These are phyloP conservation scores for Peronospora belbahrii DNA, from an alignment of 352 stramenopile species.

Conservation along the genomic window DNA sequence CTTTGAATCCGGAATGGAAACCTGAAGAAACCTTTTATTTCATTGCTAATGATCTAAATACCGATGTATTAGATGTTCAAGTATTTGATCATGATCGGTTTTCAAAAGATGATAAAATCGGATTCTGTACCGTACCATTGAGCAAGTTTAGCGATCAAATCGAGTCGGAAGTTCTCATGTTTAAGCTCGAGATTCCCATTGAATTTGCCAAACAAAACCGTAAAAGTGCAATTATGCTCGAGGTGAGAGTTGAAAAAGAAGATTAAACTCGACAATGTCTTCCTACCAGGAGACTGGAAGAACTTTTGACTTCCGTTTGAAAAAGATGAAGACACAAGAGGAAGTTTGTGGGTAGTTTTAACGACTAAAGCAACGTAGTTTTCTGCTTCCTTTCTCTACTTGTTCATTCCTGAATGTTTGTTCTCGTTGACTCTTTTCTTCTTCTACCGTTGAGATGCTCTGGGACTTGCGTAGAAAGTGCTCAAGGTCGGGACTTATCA, in stretches of 20 bases:
- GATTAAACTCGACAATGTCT: no score
- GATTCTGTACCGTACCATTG: conserved; percentile 46
- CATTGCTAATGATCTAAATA: conserved; percentile 45
- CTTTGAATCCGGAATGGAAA: conserved; percentile 64
- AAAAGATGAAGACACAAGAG: no score
- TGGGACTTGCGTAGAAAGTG: conserved; percentile 25
- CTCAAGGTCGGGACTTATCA: conserved; percentile 18
- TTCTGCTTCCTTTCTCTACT: no score
- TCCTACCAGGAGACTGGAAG: no score
- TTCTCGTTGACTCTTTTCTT: no score
- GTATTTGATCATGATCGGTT: conserved; percentile 71
- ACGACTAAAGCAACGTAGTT: no score
- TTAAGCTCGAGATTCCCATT: conserved; percentile 46
- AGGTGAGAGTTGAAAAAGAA: conserved; percentile 62
- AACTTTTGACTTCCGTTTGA: no score
- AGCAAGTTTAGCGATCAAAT: conserved; percentile 35
- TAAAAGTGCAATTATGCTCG: conserved; percentile 62
- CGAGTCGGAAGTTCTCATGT: conserved; percentile 50
- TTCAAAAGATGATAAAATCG: conserved; percentile 75
- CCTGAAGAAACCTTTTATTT: conserved; percentile 62
- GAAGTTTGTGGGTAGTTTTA: no score
- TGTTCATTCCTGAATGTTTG: no score
- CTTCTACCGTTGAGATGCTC: conserved; percentile 1
- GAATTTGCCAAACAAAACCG: conserved; percentile 56
- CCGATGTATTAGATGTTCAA: conserved; percentile 50